Base-by-base conservation (phyloP, 2,329 filamentous ascomycete genomes). In the Nothophaeocryptopus gaeumannii region DNA sequence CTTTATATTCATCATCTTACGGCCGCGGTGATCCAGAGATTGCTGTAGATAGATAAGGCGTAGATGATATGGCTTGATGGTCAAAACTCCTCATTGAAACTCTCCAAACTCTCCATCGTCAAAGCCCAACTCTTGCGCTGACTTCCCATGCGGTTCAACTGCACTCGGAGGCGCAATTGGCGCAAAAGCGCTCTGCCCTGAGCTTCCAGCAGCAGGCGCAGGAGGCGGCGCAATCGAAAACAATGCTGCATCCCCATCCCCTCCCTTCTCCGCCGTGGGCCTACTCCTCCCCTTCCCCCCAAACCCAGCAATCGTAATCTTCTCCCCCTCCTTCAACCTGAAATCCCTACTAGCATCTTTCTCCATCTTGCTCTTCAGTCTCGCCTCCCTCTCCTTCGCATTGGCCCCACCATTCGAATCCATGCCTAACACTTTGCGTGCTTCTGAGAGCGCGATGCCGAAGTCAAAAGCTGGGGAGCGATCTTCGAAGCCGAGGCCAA, bases 91-190 rank as follows among this genome's bases (percentile, higher is more conserved):
- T 68, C 60, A 79, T 63, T 80, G 77, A 72, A 95, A 95, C 70
- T 95, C 89, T 14, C 88, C 89, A 78, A 90, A 91, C 64, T 92
- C 86, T 1, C 89, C 89, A 66, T 95, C 88, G 63, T 95, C 89
- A 62, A 93, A 93, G 0, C 88, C 88, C 57, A 92, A 63, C 51
- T 89, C 84, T 63, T 84, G 67, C 12, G 74, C 73, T 35, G 70
- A 49, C 62, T 69, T 64, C 1, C 58, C 57, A 30, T 38, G 42
- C 32, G 32, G 36, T 2, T 56, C 41, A 2, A 47, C 41, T 8
- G 38, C 55, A 2, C 84, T 85, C 15, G 86, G 86, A 36, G 86
- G 86, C 35, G 84, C 80, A 56, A 91, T 77, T 9, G 85, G 13
- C 8, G 39, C 84, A 67, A 90, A 89, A 8, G 74, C 63, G 7